A percentile compares a stretch with the other conserved stretches of the same genome.
Conservation (phyloP, 495 filamentous ascomycete genomes). For the Aspergillus haitiensis region DNA sequence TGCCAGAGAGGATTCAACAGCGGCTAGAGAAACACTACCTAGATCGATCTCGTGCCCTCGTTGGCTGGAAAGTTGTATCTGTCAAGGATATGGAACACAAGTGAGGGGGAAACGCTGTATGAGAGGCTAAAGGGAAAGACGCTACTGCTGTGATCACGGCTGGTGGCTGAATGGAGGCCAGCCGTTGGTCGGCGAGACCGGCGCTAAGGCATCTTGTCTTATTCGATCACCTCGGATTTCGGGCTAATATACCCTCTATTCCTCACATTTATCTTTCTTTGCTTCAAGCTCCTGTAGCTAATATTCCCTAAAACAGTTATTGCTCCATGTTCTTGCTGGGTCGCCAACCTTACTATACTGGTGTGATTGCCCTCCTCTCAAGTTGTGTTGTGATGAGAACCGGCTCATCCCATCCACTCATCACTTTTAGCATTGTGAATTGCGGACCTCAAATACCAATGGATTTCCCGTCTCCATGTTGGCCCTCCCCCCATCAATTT, state of each 20-base stretch:
- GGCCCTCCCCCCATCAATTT: background rate
- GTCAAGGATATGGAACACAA: slow-evolving; percentile 3
- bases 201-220: slow-evolving; percentile 20
- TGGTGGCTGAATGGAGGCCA: background rate
- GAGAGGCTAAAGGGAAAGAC: slow-evolving; percentile 13
- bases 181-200: slow-evolving; percentile 7
- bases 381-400: slow-evolving; percentile 7
- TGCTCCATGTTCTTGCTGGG: background rate
- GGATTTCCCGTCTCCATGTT: slow-evolving; percentile 8
- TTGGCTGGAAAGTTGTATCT: slow-evolving; percentile 14
- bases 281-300: background rate
- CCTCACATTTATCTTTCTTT: slow-evolving; percentile 2
- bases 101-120: slow-evolving; percentile 7
- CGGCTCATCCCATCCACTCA: background rate
- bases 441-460: slow-evolving; percentile 18
- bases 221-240: slow-evolving; percentile 13
- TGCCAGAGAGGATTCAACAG: slow-evolving; percentile 11
- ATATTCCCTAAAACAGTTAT: slow-evolving; percentile 15
- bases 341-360: background rate
- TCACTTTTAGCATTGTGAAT: background rate
- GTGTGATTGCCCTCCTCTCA: slow-evolving; percentile 2
- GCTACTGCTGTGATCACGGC: slow-evolving; percentile 23
- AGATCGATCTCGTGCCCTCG: background rate
- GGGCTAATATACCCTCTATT: slow-evolving; percentile 7
- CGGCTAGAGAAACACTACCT: slow-evolving; percentile 9